Conservation (phyloP, 75 land plant genomes). For the Cryptomeria japonica region DNA sequence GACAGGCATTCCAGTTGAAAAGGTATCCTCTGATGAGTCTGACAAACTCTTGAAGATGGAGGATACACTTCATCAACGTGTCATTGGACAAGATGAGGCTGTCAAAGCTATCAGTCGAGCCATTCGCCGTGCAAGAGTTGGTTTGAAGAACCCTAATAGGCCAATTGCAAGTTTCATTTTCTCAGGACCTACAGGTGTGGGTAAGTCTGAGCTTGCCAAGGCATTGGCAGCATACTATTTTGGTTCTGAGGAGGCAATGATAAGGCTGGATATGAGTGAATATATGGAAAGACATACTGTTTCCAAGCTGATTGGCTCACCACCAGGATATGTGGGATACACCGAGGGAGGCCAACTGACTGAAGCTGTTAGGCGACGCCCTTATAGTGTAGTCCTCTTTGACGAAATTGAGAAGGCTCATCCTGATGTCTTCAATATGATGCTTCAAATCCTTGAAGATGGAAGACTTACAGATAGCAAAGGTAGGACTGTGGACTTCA, state of each 20-base stretch:
- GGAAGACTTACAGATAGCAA: slow-evolving; percentile 91
- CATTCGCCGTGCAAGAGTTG: slow-evolving; percentile 90
- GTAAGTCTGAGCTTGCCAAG: slow-evolving; percentile 71
- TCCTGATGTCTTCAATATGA: slow-evolving; percentile 73
- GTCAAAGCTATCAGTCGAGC: slow-evolving; percentile 93
- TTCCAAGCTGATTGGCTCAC: slow-evolving; percentile 70
- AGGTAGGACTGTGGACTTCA: slow-evolving; percentile 91
- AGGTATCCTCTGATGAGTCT: slow-evolving; percentile 89
- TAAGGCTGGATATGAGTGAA: slow-evolving; percentile 67
- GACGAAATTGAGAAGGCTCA: slow-evolving; percentile 81
- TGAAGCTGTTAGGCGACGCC: slow-evolving; percentile 63
- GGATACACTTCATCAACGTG: slow-evolving; percentile 78
- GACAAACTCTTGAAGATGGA: slow-evolving; percentile 90
- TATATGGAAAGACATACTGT: slow-evolving; percentile 75
- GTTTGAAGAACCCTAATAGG: slow-evolving; percentile 87
- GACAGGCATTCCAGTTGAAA: slow-evolving; percentile 93
- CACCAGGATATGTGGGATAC: slow-evolving; percentile 78
- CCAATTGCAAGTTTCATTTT: slow-evolving; percentile 90
- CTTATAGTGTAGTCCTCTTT: slow-evolving; percentile 62
- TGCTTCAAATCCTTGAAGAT: slow-evolving; percentile 77
- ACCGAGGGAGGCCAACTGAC: slow-evolving; percentile 72
- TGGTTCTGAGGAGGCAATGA: slow-evolving; percentile 75
- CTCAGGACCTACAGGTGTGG: slow-evolving; percentile 78
- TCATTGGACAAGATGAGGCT: slow-evolving; percentile 94
- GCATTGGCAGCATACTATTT: slow-evolving; percentile 67